Evolutionary conservation across 495 filamentous ascomycete genomes (phyloP).

Genomic region (Apiosordaria backusii): DNA sequence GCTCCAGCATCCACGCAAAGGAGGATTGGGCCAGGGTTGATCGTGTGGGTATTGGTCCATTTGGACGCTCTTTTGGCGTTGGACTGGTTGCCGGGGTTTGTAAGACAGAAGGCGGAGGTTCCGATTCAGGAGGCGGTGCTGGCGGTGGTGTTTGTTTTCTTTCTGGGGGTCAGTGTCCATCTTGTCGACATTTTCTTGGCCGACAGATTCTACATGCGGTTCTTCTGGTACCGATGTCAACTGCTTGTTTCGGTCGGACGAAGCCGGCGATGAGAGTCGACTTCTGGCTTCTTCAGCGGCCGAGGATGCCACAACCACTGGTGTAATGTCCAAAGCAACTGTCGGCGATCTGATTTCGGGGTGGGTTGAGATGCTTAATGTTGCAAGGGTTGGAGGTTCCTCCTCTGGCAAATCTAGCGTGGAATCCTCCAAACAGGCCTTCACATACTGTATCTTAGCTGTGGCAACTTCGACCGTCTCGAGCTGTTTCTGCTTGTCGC

Average conservation of each 20-base stretch:
- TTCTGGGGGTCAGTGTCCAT: constrained; percentile 29
- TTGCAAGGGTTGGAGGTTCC: constrained; percentile 30
- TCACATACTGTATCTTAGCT: constrained; percentile 72
- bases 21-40: constrained; percentile 76
- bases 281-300: constrained; percentile 28
- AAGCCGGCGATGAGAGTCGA: constrained; percentile 25
- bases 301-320: constrained; percentile 31
- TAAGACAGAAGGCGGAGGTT: constrained; percentile 2
- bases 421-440: constrained; percentile 68
- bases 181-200: constrained; percentile 19
- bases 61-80: constrained; percentile 16
- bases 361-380: constrained; percentile 24
- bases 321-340: constrained; percentile 34
- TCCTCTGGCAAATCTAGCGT: constrained; percentile 52
- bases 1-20: constrained; percentile 92
- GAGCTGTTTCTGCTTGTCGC: constrained; percentile 33
- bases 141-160: constrained; percentile 13
- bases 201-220: background rate
- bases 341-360: constrained; percentile 26
- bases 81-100: constrained; percentile 7
- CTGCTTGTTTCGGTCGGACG: background rate
- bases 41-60: constrained; percentile 51
- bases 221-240: constrained; percentile 12
- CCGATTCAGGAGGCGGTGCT: constrained; percentile 10
- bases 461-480: constrained; percentile 62